Conservation (phyloP, 2,329 filamentous ascomycete species). For the Paracorniculantispora psalliotae region DNA sequence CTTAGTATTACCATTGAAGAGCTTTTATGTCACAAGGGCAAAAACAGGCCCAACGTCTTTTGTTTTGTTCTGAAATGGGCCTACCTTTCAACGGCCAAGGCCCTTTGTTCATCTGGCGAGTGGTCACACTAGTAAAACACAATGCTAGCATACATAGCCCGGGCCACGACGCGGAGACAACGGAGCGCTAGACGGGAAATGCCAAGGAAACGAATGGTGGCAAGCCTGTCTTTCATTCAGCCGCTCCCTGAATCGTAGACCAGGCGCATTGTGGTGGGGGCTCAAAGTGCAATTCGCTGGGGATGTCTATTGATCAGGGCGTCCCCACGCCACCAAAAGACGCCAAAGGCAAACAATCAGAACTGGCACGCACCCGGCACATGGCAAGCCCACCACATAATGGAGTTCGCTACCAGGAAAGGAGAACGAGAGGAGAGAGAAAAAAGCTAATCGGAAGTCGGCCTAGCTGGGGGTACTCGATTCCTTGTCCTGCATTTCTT, state of each 20-base stretch:
- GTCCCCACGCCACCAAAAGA: neutral
- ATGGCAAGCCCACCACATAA: neutral
- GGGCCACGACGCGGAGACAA: neutral
- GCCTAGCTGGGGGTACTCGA: neutral
- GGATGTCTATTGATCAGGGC: neutral
- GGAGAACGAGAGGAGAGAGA: neutral
- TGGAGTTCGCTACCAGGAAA: too few relatives aligned
- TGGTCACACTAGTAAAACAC: neutral
- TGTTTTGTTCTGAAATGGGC: neutral
- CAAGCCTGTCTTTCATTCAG: neutral
- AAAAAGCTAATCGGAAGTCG: neutral
- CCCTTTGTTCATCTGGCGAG: neutral
- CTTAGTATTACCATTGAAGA: neutral
- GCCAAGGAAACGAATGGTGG: neutral
- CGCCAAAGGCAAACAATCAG: neutral
- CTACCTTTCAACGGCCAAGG: neutral
- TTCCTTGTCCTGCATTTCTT: neutral
- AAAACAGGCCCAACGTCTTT: too few relatives aligned
- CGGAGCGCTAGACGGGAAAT: neutral
- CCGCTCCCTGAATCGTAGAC: neutral
- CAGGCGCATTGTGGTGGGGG: neutral
- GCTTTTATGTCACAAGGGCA: too few relatives aligned
- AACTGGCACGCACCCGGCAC: neutral
- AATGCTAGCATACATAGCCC: neutral
- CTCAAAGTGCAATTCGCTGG: neutral